A percentile compares a stretch with the other conserved stretches of the same genome.
Conservation (phyloP, 192 early-diverging fungal species). For the Backusella sp. region DNA sequence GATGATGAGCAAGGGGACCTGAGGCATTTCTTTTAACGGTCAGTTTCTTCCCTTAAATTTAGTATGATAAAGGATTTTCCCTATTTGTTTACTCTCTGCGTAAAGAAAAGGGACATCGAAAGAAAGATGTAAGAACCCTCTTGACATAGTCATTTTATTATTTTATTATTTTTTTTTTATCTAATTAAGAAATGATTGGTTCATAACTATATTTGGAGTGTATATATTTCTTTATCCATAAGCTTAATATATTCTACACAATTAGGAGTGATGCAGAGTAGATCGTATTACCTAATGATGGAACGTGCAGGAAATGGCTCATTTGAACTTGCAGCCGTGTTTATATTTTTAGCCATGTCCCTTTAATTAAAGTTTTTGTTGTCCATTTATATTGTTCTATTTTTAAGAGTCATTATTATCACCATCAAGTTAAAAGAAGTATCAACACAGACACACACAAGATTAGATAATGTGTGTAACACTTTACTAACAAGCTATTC, state of each 20-base stretch:
- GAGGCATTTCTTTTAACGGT: background rate
- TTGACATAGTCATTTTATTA: background rate
- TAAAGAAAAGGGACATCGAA: background rate
- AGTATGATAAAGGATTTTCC: background rate
- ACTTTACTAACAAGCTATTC: background rate
- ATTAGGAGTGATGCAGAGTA: background rate
- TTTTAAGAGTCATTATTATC: constrained; percentile 3
- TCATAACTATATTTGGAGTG: constrained; percentile 1
- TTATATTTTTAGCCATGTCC: background rate
- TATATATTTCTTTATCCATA: background rate
- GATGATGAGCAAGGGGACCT: background rate
- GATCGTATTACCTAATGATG: constrained; percentile 5
- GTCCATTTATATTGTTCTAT: constrained; percentile 1
- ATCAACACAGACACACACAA: background rate
- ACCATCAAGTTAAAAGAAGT: background rate
- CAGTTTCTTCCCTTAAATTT: background rate
- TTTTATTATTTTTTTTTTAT: background rate
- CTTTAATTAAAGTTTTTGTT: background rate
- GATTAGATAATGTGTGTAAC: background rate
- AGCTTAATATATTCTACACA: background rate
- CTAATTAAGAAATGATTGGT: constrained; percentile 2
- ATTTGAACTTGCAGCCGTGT: background rate
- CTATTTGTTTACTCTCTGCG: background rate
- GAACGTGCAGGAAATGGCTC: constrained; percentile 4
- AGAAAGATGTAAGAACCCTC: background rate